phyloP scores from a whole-genome alignment of 305 asterid species.

The Fraxinus dipetala region DNA sequence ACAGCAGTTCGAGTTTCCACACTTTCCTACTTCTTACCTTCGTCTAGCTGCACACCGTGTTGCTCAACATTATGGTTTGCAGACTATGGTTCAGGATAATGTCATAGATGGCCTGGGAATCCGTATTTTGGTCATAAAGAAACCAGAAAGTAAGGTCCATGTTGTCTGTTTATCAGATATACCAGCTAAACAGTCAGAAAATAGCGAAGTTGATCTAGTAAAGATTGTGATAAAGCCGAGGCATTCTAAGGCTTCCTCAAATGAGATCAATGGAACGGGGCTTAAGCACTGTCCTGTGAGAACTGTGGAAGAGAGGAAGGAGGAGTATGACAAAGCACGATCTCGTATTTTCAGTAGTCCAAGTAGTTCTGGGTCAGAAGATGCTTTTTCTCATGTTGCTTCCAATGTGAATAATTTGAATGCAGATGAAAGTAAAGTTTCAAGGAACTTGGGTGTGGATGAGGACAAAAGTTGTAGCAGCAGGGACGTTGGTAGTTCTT shows the following conservation, averaged over 20 bases:
- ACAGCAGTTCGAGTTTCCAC: constrained; percentile 83
- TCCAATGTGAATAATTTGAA: constrained; percentile 40
- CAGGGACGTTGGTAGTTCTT: constrained; percentile 48
- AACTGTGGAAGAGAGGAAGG: constrained; percentile 87
- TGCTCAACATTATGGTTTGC: constrained; percentile 89
- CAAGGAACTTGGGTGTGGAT: constrained; percentile 49
- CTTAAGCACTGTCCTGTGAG: constrained; percentile 48
- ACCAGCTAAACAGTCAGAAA: constrained; percentile 65
- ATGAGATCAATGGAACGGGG: constrained; percentile 42
- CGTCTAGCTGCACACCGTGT: constrained; percentile 98
- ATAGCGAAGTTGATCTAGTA: constrained; percentile 49
- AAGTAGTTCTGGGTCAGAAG: constrained; percentile 48
- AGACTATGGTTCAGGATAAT: constrained; percentile 71
- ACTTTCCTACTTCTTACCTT: constrained; percentile 85
- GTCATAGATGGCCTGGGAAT: constrained; percentile 67
- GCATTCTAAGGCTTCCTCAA: constrained; percentile 49
- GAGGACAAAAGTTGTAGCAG: constrained; percentile 41
- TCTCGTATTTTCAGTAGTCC: constrained; percentile 81
- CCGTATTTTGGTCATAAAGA: constrained; percentile 60
- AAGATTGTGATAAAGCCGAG: constrained; percentile 76
- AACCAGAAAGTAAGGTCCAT: constrained; percentile 63
- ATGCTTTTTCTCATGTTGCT: constrained; percentile 35
- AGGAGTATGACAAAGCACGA: constrained; percentile 88
- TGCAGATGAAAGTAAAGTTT: constrained; percentile 47
- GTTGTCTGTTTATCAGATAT: constrained; percentile 64